Evolutionary conservation across 768 basidiomycete genomes (phyloP).

Genomic region (Melanogaster broomeanus): DNA sequence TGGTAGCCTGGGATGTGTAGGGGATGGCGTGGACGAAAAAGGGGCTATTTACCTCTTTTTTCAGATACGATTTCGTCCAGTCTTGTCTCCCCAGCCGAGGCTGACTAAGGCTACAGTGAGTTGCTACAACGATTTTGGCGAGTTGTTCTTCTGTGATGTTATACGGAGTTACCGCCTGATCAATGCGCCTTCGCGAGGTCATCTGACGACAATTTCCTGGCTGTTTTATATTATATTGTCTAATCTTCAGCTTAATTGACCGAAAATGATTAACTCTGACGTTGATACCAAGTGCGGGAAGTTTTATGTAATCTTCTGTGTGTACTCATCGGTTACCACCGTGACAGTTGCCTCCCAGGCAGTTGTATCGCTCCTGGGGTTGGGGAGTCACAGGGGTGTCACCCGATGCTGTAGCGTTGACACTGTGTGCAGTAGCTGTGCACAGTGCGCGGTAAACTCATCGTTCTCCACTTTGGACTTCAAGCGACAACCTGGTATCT

Average conservation of each 20-base stretch:
- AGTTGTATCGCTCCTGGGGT: too few species aligned
- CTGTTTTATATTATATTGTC: constrained; percentile 67
- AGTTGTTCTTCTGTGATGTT: constrained; percentile 12
- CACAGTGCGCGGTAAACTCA: too few species aligned
- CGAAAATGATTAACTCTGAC: not conserved
- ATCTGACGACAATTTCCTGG: constrained; percentile 76
- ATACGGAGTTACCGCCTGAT: constrained; percentile 90
- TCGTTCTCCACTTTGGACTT: too few species aligned
- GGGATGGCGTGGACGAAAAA: constrained; percentile 33
- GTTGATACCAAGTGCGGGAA: too few species aligned
- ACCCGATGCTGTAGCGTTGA: too few species aligned
- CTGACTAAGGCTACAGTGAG: constrained; percentile 2
- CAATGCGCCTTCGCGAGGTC: constrained; percentile 35
- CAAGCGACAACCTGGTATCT: too few species aligned
- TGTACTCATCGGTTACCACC: too few species aligned
- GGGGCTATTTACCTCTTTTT: not conserved
- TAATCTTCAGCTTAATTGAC: constrained; percentile 38
- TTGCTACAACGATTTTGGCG: not conserved
- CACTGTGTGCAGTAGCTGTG: too few species aligned
- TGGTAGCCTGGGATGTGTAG: constrained; percentile 13
- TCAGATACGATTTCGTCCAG: not conserved
- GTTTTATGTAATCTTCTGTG: too few species aligned
- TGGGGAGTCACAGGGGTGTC: too few species aligned
- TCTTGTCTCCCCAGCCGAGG: not conserved
- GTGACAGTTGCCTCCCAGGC: too few species aligned